Evolutionary conservation across 305 asterid genomes (phyloP).

Genomic region (Fraxinus baroniana): DNA sequence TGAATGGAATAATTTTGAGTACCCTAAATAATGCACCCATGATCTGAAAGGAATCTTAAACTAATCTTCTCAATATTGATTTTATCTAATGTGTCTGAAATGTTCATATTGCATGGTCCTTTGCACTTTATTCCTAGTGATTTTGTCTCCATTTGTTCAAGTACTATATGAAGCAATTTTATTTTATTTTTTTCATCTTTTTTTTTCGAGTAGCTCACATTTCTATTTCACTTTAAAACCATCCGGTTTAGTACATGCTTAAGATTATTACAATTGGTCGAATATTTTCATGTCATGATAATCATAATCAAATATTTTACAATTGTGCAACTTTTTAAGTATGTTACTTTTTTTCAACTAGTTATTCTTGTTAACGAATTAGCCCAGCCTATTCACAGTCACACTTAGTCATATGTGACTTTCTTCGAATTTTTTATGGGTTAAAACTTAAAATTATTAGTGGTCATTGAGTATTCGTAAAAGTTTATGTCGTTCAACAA

Average conservation of each 20-base stretch:
- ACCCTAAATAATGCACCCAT: constrained; percentile 22
- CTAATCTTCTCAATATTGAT: constrained; percentile 29
- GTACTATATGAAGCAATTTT: background rate
- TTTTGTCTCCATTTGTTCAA: background rate
- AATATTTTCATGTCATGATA: background rate
- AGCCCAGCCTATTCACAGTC: background rate
- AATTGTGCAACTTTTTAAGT: background rate
- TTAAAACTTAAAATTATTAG: too few relatives aligned
- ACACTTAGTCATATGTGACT: background rate
- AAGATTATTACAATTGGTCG: background rate
- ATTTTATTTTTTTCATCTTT: too few relatives aligned
- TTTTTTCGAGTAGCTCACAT: background rate
- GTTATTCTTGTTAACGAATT: background rate
- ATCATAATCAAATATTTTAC: background rate
- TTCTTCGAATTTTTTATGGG: background rate
- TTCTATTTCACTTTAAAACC: background rate
- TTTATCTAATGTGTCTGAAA: constrained; percentile 11
- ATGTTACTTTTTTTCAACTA: background rate
- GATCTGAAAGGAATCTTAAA: constrained; percentile 26
- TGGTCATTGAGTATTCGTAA: background rate
- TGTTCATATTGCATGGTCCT: constrained; percentile 12
- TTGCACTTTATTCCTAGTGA: constrained; percentile 12
- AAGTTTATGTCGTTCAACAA: background rate
- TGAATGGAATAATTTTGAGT: constrained; percentile 31
- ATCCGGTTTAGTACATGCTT: background rate